Evolutionary conservation across 1,139 yeast genomes (phyloP), one percentile per base, ranked within the genome.

Genomic region (Geotrichum klebahnii): DNA sequence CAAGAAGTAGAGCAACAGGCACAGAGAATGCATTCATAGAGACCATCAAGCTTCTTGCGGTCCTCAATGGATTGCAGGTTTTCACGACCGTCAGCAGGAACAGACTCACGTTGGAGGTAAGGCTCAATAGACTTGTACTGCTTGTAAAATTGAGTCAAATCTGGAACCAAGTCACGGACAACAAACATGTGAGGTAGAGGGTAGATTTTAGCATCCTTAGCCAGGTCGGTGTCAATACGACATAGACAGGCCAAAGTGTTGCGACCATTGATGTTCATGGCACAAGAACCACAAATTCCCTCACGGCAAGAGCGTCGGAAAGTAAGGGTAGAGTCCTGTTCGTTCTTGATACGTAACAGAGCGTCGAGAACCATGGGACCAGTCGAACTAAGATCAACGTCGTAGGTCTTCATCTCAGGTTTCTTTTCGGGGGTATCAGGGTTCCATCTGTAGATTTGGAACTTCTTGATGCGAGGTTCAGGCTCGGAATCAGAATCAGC

Each of bases 311-410:
- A 89, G 73, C 98, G 84, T 77, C 99, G 84, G 73, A 92, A 85
- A 3, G 98, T 92, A 67, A 92, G 79, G 29, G 97, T 86, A 37
- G 97, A 73, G 69, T 92, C 99, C 69, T 88, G 95, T 71, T 92
- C 98, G 70, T 89, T 89, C 74, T 92, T 92, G 71, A 92, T 89
- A 72, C 90, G 92, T 62, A 92, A 72, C 57, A 92, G 73, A 37
- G 98, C 98, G 71, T 92, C 99, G 66, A 92, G 78, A 50, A 94
- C 87, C 98, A 92, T 92, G 55, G 98, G 98, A 56, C 99, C 99
- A 72, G 96, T 87, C 51, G 83, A 74, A 73, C 88, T 84, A 69
- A 94, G 78, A 69, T 92, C 96, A 52, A 92, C 77, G 59, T 86
- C 77, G 73, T 85, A 92, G 56, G 80, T 77, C 72, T 88, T 83